Percentiles rank a stretch among this genome's conserved stretches.
Evolutionary conservation across 2,329 filamentous ascomycete genomes (phyloP).

Genomic region (Plenodomus tracheiphilus): DNA sequence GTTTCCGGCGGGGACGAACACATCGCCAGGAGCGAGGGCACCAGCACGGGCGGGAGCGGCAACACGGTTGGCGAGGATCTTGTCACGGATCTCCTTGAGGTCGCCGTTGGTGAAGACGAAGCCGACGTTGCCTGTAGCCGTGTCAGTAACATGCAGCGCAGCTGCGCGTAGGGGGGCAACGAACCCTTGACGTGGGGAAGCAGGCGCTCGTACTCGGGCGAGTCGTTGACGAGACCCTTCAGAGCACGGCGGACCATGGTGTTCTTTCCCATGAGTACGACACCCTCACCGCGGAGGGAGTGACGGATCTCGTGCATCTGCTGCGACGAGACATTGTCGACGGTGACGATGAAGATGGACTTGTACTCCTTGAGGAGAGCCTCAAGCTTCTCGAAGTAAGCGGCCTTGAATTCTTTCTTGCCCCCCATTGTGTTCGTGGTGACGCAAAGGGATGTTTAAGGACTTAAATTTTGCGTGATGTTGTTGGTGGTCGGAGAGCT

Average conservation of each 20-base stretch:
- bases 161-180: conserved; percentile 11
- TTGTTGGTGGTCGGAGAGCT: conserved; percentile 19
- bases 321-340: conserved; percentile 99
- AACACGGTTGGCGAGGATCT: conserved; percentile 96
- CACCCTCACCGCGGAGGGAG: conserved; percentile 84
- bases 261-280: conserved; percentile 99
- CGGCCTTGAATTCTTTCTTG: conserved; percentile 92
- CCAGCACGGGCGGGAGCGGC: conserved; percentile 97
- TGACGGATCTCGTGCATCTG: conserved; percentile 99
- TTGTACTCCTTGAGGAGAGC: conserved; percentile 92
- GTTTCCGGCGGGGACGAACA: conserved; percentile 96
- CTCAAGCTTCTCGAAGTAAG: conserved; percentile 99
- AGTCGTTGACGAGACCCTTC: conserved; percentile 88
- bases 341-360: conserved; percentile 93
- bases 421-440: conserved; percentile 93
- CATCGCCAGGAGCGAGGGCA: conserved; percentile 90
- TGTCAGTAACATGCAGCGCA: conserved; percentile 18
- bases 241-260: conserved; percentile 99
- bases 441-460: conserved; percentile 99
- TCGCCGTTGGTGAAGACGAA: conserved; percentile 99
- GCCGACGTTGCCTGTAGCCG: conserved; percentile 76
- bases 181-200: conserved; percentile 86
- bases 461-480: conserved; percentile 57
- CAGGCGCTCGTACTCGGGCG: conserved; percentile 97
- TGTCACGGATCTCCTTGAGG: conserved; percentile 88